Percentiles rank a stretch among this genome's conserved stretches.
phyloP scores from a whole-genome alignment of 2,329 filamentous ascomycete genomes.

The Diaporthe sp. region DNA sequence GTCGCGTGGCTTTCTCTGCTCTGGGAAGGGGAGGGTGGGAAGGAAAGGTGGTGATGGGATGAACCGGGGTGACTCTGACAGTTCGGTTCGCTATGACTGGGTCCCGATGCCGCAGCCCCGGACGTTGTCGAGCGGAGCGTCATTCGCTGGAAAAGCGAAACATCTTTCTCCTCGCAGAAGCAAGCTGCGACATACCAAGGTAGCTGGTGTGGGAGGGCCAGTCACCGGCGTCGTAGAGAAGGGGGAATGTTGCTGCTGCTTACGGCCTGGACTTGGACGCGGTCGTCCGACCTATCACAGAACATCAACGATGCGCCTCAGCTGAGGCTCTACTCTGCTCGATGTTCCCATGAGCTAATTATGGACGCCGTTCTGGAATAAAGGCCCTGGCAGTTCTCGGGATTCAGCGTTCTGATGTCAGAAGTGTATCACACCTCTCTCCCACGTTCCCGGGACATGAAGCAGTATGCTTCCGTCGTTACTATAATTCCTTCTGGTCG shows the following conservation, averaged over 20 bases:
- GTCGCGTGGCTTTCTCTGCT: constrained; percentile 20
- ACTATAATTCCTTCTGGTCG: neutral
- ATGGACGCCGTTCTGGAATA: constrained; percentile 23
- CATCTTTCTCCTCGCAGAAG: constrained; percentile 4
- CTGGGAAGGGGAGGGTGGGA: neutral
- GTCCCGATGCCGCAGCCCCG: constrained; percentile 17
- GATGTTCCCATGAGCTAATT: constrained; percentile 28
- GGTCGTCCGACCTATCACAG: constrained; percentile 34
- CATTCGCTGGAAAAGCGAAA: constrained; percentile 25
- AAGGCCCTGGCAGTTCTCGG: constrained; percentile 12
- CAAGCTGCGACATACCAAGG: constrained; percentile 26
- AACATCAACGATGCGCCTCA: constrained; percentile 34
- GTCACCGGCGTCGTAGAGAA: constrained; percentile 12
- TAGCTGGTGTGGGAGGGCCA: constrained; percentile 5
- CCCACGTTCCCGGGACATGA: neutral
- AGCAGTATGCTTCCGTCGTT: neutral
- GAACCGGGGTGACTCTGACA: constrained; percentile 13
- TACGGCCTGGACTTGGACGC: constrained; percentile 19
- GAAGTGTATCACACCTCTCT: constrained; percentile 13
- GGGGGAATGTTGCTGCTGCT: constrained; percentile 25
- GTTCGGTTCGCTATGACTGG: constrained; percentile 2
- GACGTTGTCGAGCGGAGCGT: neutral
- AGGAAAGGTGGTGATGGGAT: neutral
- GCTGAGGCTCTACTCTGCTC: constrained; percentile 39
- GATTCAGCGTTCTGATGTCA: constrained; percentile 23